These are phyloP conservation scores for Orychophragmus violaceus DNA, from an alignment of 345 rosid species.

Conservation along the genomic window DNA sequence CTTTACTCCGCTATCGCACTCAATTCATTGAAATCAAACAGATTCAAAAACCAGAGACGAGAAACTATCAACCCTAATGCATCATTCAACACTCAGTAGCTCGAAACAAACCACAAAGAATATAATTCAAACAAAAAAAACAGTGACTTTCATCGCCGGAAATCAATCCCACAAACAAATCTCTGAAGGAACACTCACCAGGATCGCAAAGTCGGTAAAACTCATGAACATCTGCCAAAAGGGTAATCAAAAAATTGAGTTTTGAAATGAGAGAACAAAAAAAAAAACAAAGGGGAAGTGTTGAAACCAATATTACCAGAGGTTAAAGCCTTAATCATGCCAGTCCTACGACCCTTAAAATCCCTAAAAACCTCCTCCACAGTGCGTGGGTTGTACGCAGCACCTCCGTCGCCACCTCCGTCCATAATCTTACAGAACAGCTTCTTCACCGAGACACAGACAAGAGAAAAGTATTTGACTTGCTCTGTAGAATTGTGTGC, in stretches of 20 bases:
- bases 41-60: conserved; percentile 1
- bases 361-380: conserved; percentile 67
- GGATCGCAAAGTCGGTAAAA: conserved; percentile 75
- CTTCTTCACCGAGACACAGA: conserved; percentile 15
- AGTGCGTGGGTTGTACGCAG: conserved; percentile 58
- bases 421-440: conserved; percentile 36
- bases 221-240: conserved; percentile 58
- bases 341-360: conserved; percentile 68
- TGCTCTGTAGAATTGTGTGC: conserved; percentile 1
- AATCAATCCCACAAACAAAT: conserved; percentile 15
- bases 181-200: conserved; percentile 34
- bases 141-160: not conserved
- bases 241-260: not conserved
- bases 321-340: conserved; percentile 69
- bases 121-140: not conserved
- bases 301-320: conserved; percentile 30
- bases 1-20: not conserved
- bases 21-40: conserved; percentile 5
- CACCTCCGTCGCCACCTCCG: conserved; percentile 47
- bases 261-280: not conserved
- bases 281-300: not conserved
- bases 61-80: conserved; percentile 10
- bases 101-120: not conserved
- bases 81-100: not conserved
- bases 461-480: conserved; percentile 34